These are phyloP conservation scores for Solanum hybrid DNA, from an alignment of 305 asterid genomes.

Conservation along the genomic window DNA sequence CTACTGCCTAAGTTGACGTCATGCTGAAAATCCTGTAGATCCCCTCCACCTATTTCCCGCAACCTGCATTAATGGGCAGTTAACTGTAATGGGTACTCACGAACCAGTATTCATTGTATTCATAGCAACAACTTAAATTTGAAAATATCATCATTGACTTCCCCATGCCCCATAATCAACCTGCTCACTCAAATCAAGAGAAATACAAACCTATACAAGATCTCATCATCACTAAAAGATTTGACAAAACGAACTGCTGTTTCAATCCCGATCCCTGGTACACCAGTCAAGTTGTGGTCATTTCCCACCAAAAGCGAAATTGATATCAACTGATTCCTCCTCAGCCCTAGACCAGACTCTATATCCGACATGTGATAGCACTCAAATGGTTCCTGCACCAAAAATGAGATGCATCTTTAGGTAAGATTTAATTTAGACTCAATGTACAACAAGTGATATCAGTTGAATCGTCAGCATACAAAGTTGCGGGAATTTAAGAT, in stretches of 20 bases:
- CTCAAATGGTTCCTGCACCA: constrained; percentile 78
- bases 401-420: constrained; percentile 10
- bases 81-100: not conserved
- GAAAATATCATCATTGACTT: not conserved
- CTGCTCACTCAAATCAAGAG: not conserved
- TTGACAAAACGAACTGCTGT: constrained; percentile 82
- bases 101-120: not conserved
- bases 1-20: constrained; percentile 18
- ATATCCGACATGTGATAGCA: constrained; percentile 74
- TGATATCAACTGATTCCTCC: constrained; percentile 80
- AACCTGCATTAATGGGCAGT: constrained; percentile 39
- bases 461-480: not conserved
- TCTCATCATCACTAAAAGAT: constrained; percentile 53
- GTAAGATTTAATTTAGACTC: not conserved
- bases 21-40: constrained; percentile 12
- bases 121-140: not conserved
- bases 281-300: constrained; percentile 76
- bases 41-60: constrained; percentile 48
- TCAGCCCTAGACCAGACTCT: constrained; percentile 71
- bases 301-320: constrained; percentile 82
- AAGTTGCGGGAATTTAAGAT: not conserved
- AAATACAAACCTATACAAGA: constrained; percentile 48
- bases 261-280: constrained; percentile 75
- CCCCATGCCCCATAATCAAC: not conserved
- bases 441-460: too few species aligned